Evolutionary conservation across 2,329 filamentous ascomycete genomes (phyloP).

Genomic region (Aspergillus piperis): DNA sequence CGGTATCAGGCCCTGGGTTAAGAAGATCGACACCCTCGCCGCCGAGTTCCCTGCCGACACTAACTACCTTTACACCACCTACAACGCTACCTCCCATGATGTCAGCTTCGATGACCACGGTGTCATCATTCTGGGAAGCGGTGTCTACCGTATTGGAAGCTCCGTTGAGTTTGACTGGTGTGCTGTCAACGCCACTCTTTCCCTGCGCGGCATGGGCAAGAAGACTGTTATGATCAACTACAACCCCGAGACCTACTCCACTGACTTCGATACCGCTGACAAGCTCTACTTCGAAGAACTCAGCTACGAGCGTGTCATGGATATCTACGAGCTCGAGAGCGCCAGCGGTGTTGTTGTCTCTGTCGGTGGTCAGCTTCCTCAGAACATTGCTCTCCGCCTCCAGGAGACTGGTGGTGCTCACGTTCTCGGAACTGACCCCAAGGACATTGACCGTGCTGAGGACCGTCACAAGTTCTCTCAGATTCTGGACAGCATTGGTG

Average conservation of each 20-base stretch:
- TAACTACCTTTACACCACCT: conserved; percentile 96
- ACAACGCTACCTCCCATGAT: conserved; percentile 93
- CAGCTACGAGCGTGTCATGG: conserved; percentile 96
- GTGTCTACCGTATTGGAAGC: conserved; percentile 96
- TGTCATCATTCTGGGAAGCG: conserved; percentile 83
- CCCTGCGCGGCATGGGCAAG: conserved; percentile 81
- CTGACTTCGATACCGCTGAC: conserved; percentile 87
- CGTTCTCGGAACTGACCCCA: conserved; percentile 87
- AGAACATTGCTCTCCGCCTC: conserved; percentile 93
- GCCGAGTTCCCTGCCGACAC: conserved; percentile 94
- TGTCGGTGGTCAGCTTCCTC: conserved; percentile 91
- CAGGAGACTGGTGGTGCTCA: conserved; percentile 89
- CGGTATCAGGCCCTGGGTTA: conserved; percentile 91
- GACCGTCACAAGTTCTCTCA: conserved; percentile 98
- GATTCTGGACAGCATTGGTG: conserved; percentile 92
- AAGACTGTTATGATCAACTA: conserved; percentile 98
- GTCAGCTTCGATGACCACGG: conserved; percentile 92
- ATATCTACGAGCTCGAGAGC: conserved; percentile 92
- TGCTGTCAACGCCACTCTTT: conserved; percentile 83
- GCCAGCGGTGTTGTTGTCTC: conserved; percentile 89
- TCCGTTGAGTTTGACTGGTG: conserved; percentile 99
- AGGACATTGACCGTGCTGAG: conserved; percentile 96
- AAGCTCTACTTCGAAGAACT: conserved; percentile 96
- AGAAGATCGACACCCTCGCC: conserved; percentile 96
- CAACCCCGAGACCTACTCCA: conserved; percentile 78